These are phyloP conservation scores for Colletotrichum incanum DNA, from an alignment of 2,329 filamentous ascomycete species.

Conservation along the genomic window DNA sequence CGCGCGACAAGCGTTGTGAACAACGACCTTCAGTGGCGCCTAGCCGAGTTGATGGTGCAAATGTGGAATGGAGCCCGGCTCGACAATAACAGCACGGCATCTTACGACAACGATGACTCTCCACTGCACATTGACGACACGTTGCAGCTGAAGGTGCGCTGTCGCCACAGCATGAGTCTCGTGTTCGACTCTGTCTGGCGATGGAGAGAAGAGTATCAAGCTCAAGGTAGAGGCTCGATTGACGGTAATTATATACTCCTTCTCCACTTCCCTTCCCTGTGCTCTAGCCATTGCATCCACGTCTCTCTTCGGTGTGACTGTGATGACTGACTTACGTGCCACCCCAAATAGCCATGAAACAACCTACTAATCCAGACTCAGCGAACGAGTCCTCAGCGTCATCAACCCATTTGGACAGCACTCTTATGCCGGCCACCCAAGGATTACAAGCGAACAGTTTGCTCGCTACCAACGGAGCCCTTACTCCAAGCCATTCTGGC, in stretches of 20 bases:
- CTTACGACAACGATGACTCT: slow-evolving; percentile 63
- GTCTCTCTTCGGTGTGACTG: slow-evolving; percentile 45
- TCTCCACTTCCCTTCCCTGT: slow-evolving; percentile 17
- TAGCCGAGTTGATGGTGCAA: slow-evolving; percentile 89
- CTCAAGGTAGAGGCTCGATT: slow-evolving; percentile 77
- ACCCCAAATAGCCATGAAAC: slow-evolving; percentile 76
- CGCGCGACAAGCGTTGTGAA: slow-evolving; percentile 81
- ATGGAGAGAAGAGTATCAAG: slow-evolving; percentile 86
- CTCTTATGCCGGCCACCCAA: slow-evolving; percentile 66
- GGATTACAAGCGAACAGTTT: slow-evolving; percentile 65
- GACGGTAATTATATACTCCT: slow-evolving; percentile 71
- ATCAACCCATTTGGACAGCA: slow-evolving; percentile 75
- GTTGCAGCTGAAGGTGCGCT: slow-evolving; percentile 85
- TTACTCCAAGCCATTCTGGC: slow-evolving; percentile 67
- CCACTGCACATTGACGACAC: slow-evolving; percentile 76
- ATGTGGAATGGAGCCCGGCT: slow-evolving; percentile 83
- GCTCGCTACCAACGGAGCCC: slow-evolving; percentile 64
- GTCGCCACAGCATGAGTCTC: slow-evolving; percentile 87
- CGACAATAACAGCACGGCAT: slow-evolving; percentile 61
- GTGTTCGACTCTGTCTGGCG: slow-evolving; percentile 90
- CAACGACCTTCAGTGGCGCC: slow-evolving; percentile 84
- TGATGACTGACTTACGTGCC: slow-evolving; percentile 49
- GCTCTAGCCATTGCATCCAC: slow-evolving; percentile 44
- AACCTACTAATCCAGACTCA: slow-evolving; percentile 88
- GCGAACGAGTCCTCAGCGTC: slow-evolving; percentile 80